A percentile compares a stretch with the other conserved stretches of the same genome.
These are phyloP conservation scores for Williopsis jadinii DNA, from an alignment of 1,139 yeast species.

Conservation along the genomic window DNA sequence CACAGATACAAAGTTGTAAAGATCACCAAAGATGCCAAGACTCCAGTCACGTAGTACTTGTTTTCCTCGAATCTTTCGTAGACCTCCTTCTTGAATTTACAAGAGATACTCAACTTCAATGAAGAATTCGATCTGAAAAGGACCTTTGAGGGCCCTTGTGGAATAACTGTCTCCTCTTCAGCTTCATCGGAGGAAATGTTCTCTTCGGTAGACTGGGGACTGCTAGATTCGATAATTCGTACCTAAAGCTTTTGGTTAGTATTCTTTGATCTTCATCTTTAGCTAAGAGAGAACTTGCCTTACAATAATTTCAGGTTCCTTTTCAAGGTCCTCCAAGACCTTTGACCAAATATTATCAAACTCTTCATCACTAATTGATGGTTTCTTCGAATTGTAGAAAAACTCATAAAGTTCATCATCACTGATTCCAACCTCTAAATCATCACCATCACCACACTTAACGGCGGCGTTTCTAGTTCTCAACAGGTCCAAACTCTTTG, in stretches of 20 bases:
- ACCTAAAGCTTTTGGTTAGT: constrained; percentile 25
- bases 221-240: constrained; percentile 22
- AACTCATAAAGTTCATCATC: constrained; percentile 51
- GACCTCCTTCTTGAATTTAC: constrained; percentile 52
- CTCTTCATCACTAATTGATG: constrained; percentile 59
- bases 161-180: constrained; percentile 31
- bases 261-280: constrained; percentile 2
- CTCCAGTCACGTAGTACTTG: constrained; percentile 31
- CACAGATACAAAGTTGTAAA: constrained; percentile 28
- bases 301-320: constrained; percentile 75
- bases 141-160: constrained; percentile 30
- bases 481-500: constrained; percentile 59
- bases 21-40: constrained; percentile 22
- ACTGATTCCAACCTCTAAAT: constrained; percentile 45
- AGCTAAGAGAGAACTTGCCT: constrained; percentile 57
- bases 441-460: constrained; percentile 54
- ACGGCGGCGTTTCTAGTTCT: constrained; percentile 62
- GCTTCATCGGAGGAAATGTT: constrained; percentile 27
- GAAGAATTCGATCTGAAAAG: constrained; percentile 70
- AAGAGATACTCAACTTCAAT: constrained; percentile 54
- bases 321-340: constrained; percentile 56
- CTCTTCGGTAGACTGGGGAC: constrained; percentile 24
- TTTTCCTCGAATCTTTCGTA: constrained; percentile 41
- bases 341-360: constrained; percentile 77
- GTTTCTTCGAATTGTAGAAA: constrained; percentile 44